These are phyloP conservation scores for Tausonia pullulans DNA, from an alignment of 1,284 basidiomycete genomes.

Conservation along the genomic window DNA sequence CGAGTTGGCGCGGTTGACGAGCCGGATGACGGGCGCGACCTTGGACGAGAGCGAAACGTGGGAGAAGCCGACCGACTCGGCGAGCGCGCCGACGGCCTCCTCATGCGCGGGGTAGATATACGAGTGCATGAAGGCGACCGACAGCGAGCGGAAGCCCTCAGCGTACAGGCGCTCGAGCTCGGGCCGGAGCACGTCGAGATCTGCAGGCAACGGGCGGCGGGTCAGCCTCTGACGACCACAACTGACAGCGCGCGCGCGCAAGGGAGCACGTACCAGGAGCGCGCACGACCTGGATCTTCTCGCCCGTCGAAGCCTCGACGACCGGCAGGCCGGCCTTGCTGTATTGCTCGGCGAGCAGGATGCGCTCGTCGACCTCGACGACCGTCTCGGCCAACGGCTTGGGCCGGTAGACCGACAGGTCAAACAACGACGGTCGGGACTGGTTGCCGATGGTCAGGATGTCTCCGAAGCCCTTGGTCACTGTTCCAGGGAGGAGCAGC, in stretches of 20 bases:
- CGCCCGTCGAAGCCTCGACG: neutral
- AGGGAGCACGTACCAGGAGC: neutral
- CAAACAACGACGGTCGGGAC: conserved; percentile 70
- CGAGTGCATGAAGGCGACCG: conserved; percentile 77
- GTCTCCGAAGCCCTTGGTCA: conserved; percentile 39
- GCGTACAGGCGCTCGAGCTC: conserved; percentile 57
- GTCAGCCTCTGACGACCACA: too few relatives aligned
- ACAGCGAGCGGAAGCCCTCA: conserved; percentile 69
- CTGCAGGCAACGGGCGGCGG: conserved; percentile 29
- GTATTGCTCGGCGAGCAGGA: conserved; percentile 29
- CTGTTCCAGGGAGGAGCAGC: conserved; percentile 11
- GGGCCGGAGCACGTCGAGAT: conserved; percentile 41
- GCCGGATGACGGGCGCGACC: conserved; percentile 27
- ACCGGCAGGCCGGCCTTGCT: neutral
- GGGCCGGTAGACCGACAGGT: conserved; percentile 70
- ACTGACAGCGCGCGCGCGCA: too few relatives aligned
- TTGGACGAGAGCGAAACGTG: conserved; percentile 75
- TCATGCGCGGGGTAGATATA: conserved; percentile 73
- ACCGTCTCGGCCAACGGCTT: conserved; percentile 68
- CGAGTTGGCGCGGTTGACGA: conserved; percentile 84
- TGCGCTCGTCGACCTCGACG: conserved; percentile 85
- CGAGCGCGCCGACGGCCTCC: conserved; percentile 52
- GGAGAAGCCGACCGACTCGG: conserved; percentile 65
- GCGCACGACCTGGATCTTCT: neutral
- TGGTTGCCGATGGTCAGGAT: conserved; percentile 90